Evolutionary conservation across 441 rosid genomes (phyloP).

Genomic region (Erodium trifolium): DNA sequence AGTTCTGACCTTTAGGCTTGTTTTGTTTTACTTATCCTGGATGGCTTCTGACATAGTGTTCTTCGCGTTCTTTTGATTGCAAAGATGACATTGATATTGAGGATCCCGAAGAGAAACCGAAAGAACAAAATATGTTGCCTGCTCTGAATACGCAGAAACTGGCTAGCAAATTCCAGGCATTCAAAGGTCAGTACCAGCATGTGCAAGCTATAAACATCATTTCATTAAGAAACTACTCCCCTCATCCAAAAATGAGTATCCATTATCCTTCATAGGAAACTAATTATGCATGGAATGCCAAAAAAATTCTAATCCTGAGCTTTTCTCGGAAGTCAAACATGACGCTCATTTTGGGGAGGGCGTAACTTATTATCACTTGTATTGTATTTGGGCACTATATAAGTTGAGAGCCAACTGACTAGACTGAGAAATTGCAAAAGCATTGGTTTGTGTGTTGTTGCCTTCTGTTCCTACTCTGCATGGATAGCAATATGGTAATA

Average conservation of each 20-base stretch:
- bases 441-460: background rate
- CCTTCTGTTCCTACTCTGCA: background rate
- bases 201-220: background rate
- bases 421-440: background rate
- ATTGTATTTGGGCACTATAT: background rate
- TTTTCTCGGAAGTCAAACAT: background rate
- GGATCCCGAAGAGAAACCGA: constrained; percentile 52
- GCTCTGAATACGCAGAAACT: constrained; percentile 61
- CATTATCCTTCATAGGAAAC: background rate
- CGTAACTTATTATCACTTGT: background rate
- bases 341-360: background rate
- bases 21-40: background rate
- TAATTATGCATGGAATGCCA: background rate
- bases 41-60: background rate
- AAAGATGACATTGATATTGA: constrained; percentile 65
- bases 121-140: constrained; percentile 53
- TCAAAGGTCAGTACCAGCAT: constrained; percentile 38
- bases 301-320: background rate
- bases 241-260: background rate
- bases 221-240: background rate
- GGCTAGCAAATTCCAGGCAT: constrained; percentile 55
- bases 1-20: constrained; percentile 1
- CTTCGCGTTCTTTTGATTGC: constrained; percentile 7
- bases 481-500: background rate
- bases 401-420: background rate